Evolutionary conservation across 352 stramenopile genomes (phyloP).

Genomic region (Phytophthora constricta): DNA sequence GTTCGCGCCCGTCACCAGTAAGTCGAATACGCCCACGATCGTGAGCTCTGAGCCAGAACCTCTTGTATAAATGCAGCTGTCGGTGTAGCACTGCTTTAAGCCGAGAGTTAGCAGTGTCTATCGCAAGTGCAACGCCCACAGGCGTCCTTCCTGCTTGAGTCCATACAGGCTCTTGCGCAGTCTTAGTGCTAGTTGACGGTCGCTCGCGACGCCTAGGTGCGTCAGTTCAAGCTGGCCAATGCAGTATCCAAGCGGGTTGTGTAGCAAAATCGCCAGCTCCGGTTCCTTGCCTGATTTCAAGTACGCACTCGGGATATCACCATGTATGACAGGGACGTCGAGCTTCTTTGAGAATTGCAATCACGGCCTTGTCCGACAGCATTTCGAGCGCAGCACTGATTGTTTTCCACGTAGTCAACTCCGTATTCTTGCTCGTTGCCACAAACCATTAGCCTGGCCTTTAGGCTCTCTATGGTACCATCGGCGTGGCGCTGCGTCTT

Average conservation of each 20-base stretch:
- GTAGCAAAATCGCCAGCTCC: neutral
- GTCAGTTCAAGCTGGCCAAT: no score
- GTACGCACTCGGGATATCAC: neutral
- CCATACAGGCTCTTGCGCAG: neutral
- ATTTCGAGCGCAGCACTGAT: neutral
- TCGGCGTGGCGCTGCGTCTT: neutral
- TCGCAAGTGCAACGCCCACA: neutral
- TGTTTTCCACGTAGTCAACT: neutral
- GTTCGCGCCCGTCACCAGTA: conserved; percentile 4
- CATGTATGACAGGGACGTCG: neutral
- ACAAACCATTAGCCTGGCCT: neutral
- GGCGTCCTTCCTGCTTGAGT: no score
- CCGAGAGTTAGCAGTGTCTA: neutral
- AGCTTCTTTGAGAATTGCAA: neutral
- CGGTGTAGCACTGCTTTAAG: neutral
- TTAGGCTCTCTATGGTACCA: neutral
- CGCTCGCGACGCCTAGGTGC: neutral
- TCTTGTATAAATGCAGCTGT: neutral
- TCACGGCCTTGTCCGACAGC: neutral
- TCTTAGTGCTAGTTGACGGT: neutral
- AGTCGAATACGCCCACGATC: neutral
- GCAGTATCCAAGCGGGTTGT: neutral
- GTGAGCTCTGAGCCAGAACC: no score
- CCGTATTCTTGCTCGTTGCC: neutral
- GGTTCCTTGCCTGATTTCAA: neutral